Evolutionary conservation across 345 rosid genomes (phyloP), one percentile per base, ranked within the genome.

Genomic region (Gynandropsis gynandra): DNA sequence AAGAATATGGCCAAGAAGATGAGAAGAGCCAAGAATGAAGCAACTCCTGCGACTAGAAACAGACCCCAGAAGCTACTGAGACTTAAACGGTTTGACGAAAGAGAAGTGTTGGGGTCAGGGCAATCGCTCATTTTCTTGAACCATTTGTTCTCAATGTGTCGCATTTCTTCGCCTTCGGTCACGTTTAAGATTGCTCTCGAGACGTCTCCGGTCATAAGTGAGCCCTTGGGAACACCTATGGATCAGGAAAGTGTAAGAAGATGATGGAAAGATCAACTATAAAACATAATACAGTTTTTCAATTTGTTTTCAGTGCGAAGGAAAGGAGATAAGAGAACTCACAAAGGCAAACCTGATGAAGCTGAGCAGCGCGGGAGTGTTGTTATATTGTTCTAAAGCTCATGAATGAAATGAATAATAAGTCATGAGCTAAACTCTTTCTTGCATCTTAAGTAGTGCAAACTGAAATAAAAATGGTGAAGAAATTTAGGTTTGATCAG

Each of bases 301-400:
- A 9, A 6, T 9, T 8, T 13, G 7, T 15, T 15, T 11, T 20
- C 32, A 12, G 27, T 7, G 13, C 15, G 10, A 16, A 1, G 19
- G 14, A 32, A n/a, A 5, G 2, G 3, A 27, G 12, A 31, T 37
- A 0, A 34, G 9, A 0, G 31, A 35, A 69, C 78, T 67, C 27
- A 70, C 81, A 67, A 73, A 70, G 34, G 71, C 78, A 55, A 76
- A 76, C n/a, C n/a, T n/a, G n/a, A n/a, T n/a, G n/a, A n/a, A n/a
- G n/a, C n/a, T n/a, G n/a, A n/a, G n/a, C n/a, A n/a, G n/a, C n/a
- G n/a, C n/a, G n/a, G n/a, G n/a, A n/a, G n/a, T n/a, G n/a, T n/a
- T n/a, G n/a, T n/a, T n/a, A n/a, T n/a, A n/a, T n/a, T n/a, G n/a
- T n/a, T n/a, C n/a, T n/a, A n/a, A n/a, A n/a, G n/a, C n/a, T n/a